Evolutionary conservation across 495 filamentous ascomycete species (phyloP).

Genomic region (Penicillium verhagenii): DNA sequence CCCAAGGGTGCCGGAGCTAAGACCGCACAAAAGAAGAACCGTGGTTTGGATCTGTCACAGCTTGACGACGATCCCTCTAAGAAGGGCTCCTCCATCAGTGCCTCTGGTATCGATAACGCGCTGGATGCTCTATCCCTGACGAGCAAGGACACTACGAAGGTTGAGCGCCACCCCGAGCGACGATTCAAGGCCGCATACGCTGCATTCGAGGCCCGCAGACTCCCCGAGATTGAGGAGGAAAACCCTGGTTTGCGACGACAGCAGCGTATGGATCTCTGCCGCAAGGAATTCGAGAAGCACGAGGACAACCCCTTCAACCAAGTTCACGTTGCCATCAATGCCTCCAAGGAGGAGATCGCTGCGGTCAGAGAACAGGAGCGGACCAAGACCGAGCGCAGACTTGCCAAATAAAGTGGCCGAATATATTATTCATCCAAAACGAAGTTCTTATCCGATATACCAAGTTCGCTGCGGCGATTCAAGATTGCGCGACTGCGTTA

Average conservation of each 20-base stretch:
- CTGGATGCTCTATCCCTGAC: constrained; percentile 78
- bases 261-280: constrained; percentile 74
- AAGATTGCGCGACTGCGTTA: background rate
- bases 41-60: constrained; percentile 66
- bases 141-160: constrained; percentile 51
- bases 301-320: constrained; percentile 95
- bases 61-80: constrained; percentile 54
- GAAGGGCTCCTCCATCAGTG: constrained; percentile 60
- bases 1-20: constrained; percentile 60
- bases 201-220: constrained; percentile 78
- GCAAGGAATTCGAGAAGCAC: constrained; percentile 89
- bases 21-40: constrained; percentile 64
- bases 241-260: constrained; percentile 71
- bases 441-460: background rate
- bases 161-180: constrained; percentile 84
- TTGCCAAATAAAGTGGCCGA: constrained; percentile 27
- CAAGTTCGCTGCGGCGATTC: background rate
- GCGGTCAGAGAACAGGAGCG: constrained; percentile 65
- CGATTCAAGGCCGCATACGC: constrained; percentile 85
- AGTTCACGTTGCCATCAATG: constrained; percentile 67
- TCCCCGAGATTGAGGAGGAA: constrained; percentile 83
- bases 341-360: constrained; percentile 73
- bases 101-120: constrained; percentile 86
- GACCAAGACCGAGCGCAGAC: constrained; percentile 68
- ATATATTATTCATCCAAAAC: background rate